Conservation (phyloP, 306 rosid genomes). For the Rosa rugosa region DNA sequence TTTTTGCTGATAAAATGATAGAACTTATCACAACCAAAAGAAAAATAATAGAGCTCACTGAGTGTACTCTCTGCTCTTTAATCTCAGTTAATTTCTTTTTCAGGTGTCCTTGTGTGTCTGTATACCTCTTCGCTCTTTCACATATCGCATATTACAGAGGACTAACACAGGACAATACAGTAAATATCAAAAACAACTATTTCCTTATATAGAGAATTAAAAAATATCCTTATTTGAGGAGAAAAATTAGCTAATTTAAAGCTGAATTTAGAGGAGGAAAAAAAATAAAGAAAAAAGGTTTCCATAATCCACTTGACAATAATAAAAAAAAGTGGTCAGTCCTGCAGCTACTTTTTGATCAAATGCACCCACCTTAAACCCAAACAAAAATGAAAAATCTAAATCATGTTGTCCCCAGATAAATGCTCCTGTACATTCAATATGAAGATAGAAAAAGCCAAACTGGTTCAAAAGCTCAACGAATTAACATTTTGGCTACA, state of each 20-base stretch:
- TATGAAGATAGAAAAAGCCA: not conserved
- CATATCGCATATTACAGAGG: not conserved
- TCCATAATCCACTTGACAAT: not conserved
- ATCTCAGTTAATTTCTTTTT: not conserved
- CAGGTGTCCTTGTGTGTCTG: not conserved
- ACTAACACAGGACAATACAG: not conserved
- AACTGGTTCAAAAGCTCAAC: not conserved
- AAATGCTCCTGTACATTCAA: not conserved
- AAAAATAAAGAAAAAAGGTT: not conserved
- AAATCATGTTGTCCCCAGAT: not conserved
- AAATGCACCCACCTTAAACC: not conserved
- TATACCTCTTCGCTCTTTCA: not conserved
- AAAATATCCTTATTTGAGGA: not conserved
- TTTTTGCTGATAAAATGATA: not conserved
- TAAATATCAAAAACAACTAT: not conserved
- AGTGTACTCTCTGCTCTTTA: not conserved
- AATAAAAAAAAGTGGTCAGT: not conserved
- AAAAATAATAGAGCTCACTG: not conserved
- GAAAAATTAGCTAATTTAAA: not conserved
- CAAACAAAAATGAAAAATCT: not conserved
- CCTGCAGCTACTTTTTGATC: not conserved
- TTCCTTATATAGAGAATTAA: not conserved
- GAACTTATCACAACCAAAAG: not conserved
- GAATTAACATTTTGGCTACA: not conserved
- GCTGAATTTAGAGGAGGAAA: not conserved